Base-by-base conservation (phyloP, 2,329 filamentous ascomycete genomes). In the Trichophyton rubrum region DNA sequence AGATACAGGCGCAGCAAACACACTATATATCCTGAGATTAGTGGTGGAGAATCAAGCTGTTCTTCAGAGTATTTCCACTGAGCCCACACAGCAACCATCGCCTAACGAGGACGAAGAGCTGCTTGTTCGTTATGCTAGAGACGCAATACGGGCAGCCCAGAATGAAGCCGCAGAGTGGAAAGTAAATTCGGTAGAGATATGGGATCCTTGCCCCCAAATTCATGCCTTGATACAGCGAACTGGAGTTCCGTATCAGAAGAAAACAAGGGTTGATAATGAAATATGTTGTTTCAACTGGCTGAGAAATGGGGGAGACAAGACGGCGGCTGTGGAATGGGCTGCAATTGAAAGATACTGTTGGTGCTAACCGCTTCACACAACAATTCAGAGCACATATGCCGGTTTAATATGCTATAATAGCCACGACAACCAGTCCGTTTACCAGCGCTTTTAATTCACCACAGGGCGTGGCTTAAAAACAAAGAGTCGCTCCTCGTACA, bases 301-400 rank as follows among this genome's bases (percentile, higher is more conserved):
- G n/a, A 62, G 64, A 20, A 72, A 70, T 24, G 69, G 72, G 64
- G 65, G 70, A 47, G 72, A 72, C 63, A 66, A 35, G 1, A 9
- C 8, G 17, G 66, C 11, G 71, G 69, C 69, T 66, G 66, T 38
- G 70, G 60, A 66, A 20, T 55, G 51, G 51, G 27, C n/a, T 24
- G 24, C 27, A 20, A 55, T 35, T 11, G 51, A 55, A 24, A 55
- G 17, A 20, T 55, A 55, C 15, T n/a, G 51, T 11, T 55, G 51
- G 27, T 55, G 51, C 13, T 55, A 8, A 55, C 22, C 13, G 17
- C 3, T 20, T 24, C 22, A 20, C 33, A 11, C 11, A 38, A 38
- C 33, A 38, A 38, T 13, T 38, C 33, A 9, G 13, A 11, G 33
- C 9, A 38, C 33, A 38, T 6, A 38, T 38, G 8, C 9, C 9